phyloP scores from a whole-genome alignment of 306 rosid genomes.

The Cicer arietinum region DNA sequence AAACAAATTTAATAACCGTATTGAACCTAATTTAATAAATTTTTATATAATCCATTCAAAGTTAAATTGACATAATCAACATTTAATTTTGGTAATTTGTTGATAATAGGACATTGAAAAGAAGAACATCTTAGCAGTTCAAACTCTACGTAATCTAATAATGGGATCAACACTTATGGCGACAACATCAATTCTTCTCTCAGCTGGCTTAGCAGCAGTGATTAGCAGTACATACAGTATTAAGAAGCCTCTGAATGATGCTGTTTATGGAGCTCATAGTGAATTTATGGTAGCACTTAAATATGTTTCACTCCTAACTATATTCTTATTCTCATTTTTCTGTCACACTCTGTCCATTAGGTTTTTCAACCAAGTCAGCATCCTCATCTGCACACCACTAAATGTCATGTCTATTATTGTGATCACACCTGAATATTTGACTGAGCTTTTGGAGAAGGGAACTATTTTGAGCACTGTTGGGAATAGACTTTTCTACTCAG shows the following conservation, averaged over 20 bases:
- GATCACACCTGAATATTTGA: constrained; percentile 61
- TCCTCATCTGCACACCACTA: constrained; percentile 75
- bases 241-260: constrained; percentile 77
- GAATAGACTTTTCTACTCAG: constrained; percentile 80
- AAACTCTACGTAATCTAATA: constrained; percentile 74
- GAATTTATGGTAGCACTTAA: constrained; percentile 88
- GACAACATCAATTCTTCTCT: constrained; percentile 78
- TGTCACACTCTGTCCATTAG: constrained; percentile 84
- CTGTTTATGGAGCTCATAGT: constrained; percentile 80
- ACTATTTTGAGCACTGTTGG: constrained; percentile 76
- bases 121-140: constrained; percentile 90
- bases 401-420: constrained; percentile 46
- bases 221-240: constrained; percentile 91
- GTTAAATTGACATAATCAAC: neutral
- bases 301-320: constrained; percentile 78
- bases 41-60: too few species aligned
- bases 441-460: constrained; percentile 76
- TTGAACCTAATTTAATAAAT: too few species aligned
- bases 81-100: neutral
- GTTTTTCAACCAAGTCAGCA: constrained; percentile 78
- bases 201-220: constrained; percentile 78
- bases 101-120: constrained; percentile 78
- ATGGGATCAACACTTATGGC: constrained; percentile 98
- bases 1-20: too few species aligned
- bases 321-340: constrained; percentile 82